Evolutionary conservation across 2,329 filamentous ascomycete species (phyloP).

Genomic region (Cordyceps javanica): DNA sequence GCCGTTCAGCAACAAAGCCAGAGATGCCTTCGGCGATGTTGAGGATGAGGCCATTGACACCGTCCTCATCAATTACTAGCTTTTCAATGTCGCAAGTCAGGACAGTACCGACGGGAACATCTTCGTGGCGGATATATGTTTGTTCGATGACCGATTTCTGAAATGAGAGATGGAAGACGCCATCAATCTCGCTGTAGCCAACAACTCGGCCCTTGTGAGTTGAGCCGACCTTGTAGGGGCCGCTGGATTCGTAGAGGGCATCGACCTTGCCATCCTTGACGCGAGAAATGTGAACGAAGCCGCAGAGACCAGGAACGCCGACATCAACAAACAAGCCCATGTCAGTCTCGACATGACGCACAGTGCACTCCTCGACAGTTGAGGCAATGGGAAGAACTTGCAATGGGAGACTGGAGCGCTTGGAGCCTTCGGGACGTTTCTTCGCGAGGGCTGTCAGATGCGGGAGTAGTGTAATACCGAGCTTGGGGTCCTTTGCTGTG

Average conservation of each 20-base stretch:
- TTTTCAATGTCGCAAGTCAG: slow-evolving; percentile 82
- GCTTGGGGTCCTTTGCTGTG: slow-evolving; percentile 67
- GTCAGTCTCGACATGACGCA: slow-evolving; percentile 71
- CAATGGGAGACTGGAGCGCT: slow-evolving; percentile 43
- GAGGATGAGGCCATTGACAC: slow-evolving; percentile 74
- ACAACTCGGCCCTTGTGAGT: slow-evolving; percentile 76
- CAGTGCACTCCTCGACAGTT: slow-evolving; percentile 68
- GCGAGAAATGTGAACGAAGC: slow-evolving; percentile 91
- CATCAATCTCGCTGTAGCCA: slow-evolving; percentile 82
- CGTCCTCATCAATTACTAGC: slow-evolving; percentile 70
- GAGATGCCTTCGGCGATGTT: slow-evolving; percentile 80
- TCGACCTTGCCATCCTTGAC: slow-evolving; percentile 89
- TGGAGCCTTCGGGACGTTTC: slow-evolving; percentile 31
- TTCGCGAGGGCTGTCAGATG: slow-evolving; percentile 63
- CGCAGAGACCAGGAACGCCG: slow-evolving; percentile 57
- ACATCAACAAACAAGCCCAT: slow-evolving; percentile 77
- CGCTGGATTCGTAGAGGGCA: slow-evolving; percentile 66
- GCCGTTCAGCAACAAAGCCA: slow-evolving; percentile 81
- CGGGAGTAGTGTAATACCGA: slow-evolving; percentile 84
- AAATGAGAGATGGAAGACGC: slow-evolving; percentile 77
- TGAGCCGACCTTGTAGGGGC: slow-evolving; percentile 71
- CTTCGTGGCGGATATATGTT: slow-evolving; percentile 84
- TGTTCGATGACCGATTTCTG: slow-evolving; percentile 79
- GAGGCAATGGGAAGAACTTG: slow-evolving; percentile 64
- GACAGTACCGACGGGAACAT: slow-evolving; percentile 73